Percentiles rank a stretch among this genome's conserved stretches.
Evolutionary conservation across 495 filamentous ascomycete genomes (phyloP).

Genomic region (Annulohypoxylon stygium): DNA sequence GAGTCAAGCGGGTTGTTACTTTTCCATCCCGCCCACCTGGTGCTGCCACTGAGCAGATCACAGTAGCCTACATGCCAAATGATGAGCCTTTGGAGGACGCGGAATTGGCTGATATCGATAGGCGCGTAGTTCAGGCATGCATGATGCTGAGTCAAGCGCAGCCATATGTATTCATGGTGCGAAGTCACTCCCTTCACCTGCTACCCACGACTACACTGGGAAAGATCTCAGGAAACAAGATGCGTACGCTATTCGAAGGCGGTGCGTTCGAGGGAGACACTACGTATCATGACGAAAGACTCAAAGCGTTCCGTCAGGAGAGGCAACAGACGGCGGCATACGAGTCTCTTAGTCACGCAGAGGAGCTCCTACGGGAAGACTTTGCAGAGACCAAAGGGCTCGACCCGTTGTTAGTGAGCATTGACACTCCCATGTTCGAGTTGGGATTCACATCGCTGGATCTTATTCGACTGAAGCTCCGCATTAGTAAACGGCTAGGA

Average conservation of each 20-base stretch:
- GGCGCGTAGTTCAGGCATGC: too few species aligned
- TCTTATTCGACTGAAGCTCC: conserved; percentile 49
- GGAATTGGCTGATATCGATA: too few species aligned
- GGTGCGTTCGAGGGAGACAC: conserved; percentile 42
- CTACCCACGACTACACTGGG: conserved; percentile 56
- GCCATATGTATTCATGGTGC: too few species aligned
- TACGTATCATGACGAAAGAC: background rate
- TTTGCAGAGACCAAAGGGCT: conserved; percentile 28
- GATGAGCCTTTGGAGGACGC: too few species aligned
- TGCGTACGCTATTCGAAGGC: conserved; percentile 50
- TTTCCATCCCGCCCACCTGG: conserved; percentile 51
- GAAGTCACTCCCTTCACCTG: background rate
- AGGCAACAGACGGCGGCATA: background rate
- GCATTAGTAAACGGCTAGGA: conserved; percentile 26
- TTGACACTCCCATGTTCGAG: conserved; percentile 44
- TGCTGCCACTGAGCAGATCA: conserved; percentile 55
- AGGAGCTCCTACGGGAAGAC: conserved; percentile 31
- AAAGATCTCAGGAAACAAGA: conserved; percentile 60
- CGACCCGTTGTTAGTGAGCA: background rate
- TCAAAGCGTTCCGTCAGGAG: conserved; percentile 18
- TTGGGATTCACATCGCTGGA: conserved; percentile 33
- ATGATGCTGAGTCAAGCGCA: too few species aligned
- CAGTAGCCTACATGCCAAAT: conserved; percentile 54
- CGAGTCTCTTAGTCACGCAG: conserved; percentile 12
- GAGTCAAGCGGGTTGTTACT: conserved; percentile 37